Percentiles rank a stretch among this genome's conserved stretches.
Conservation (phyloP, 352 stramenopile genomes). For the Blastocystis sp. region DNA sequence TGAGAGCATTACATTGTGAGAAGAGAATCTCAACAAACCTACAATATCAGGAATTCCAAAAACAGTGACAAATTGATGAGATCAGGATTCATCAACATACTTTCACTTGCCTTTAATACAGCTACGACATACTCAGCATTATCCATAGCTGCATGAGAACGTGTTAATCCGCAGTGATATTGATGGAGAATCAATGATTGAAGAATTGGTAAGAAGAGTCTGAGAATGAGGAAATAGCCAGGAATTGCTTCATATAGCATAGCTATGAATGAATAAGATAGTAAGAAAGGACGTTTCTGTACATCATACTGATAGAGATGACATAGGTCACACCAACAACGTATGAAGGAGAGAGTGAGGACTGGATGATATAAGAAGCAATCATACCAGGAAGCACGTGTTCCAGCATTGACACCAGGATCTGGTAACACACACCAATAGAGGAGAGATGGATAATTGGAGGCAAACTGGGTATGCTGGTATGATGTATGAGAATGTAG, state of each 20-base stretch:
- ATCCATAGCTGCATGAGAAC: background rate
- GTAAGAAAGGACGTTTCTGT: background rate
- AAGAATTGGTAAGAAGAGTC: conserved; percentile 10
- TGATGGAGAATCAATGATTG: conserved; percentile 23
- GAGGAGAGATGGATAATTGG: conserved; percentile 1
- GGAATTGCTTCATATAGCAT: background rate
- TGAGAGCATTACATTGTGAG: conserved; percentile 35
- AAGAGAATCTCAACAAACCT: conserved; percentile 30
- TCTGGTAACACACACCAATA: conserved; percentile 33
- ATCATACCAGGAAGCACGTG: background rate
- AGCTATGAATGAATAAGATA: background rate
- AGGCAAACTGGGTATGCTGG: background rate
- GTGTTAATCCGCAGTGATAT: conserved; percentile 2
- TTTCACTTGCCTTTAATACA: background rate
- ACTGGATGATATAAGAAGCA: background rate
- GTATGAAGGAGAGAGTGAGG: background rate
- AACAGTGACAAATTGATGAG: conserved; percentile 8
- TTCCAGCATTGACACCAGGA: background rate
- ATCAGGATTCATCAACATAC: background rate
- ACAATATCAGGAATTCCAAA: background rate
- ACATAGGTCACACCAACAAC: conserved; percentile 2
- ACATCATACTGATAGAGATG: background rate
- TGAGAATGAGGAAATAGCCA: conserved; percentile 13
- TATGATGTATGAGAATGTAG: background rate
- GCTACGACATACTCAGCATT: background rate